Percentiles rank a stretch among this genome's conserved stretches.
phyloP scores from a whole-genome alignment of 1,284 basidiomycete genomes.

The Pisolithus thermaeus region DNA sequence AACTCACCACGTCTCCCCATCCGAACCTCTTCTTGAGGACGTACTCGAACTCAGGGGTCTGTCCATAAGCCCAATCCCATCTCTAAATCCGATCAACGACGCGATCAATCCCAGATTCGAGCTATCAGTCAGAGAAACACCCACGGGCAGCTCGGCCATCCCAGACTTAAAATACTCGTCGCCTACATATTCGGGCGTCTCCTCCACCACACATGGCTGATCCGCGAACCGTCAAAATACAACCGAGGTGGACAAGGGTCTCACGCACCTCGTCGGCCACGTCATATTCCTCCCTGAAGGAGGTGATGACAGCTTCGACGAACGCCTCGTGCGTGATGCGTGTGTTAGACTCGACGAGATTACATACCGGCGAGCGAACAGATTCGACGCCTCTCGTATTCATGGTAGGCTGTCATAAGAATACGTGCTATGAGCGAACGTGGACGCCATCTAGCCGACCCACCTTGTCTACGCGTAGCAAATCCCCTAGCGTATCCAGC shows the following conservation, averaged over 20 bases:
- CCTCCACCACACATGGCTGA: slow-evolving; percentile 35
- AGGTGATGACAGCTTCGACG: slow-evolving; percentile 60
- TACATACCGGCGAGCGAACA: slow-evolving; percentile 88
- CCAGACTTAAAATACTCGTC: slow-evolving; percentile 59
- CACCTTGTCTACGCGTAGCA: slow-evolving; percentile 72
- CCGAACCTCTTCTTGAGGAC: slow-evolving; percentile 42
- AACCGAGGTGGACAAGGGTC: not conserved
- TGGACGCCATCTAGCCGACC: not conserved
- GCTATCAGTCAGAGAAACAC: slow-evolving; percentile 14
- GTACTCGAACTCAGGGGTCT: slow-evolving; percentile 90
- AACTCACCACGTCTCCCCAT: slow-evolving; percentile 59
- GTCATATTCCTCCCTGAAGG: slow-evolving; percentile 67
- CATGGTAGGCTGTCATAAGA: slow-evolving; percentile 56
- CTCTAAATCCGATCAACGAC: slow-evolving; percentile 40
- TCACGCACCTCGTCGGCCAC: slow-evolving; percentile 39
- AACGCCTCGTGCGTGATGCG: slow-evolving; percentile 66
- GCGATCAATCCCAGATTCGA: slow-evolving; percentile 1
- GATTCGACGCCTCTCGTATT: slow-evolving; percentile 85
- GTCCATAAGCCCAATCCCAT: slow-evolving; percentile 93
- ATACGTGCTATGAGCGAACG: slow-evolving; percentile 6
- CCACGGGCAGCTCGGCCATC: slow-evolving; percentile 66
- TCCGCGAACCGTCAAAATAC: not conserved
- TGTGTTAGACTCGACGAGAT: slow-evolving; percentile 59
- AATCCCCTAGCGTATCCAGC: slow-evolving; percentile 64
- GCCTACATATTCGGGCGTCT: slow-evolving; percentile 39